phyloP scores from a whole-genome alignment of 192 early-diverging fungal genomes.

The Spizellomyces punctatus region DNA sequence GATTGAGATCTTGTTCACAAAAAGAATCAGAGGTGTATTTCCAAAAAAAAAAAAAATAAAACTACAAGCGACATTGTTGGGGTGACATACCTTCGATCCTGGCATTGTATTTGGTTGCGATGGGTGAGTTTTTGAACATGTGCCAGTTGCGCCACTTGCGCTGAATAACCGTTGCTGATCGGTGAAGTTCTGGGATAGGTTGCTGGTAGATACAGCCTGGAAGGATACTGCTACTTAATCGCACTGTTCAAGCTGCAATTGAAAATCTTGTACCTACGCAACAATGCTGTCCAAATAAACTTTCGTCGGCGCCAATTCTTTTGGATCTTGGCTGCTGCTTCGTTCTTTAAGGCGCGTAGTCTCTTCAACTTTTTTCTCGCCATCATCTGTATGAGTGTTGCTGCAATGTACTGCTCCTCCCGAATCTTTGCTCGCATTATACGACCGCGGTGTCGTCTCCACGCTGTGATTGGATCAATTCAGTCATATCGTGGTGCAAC shows the following conservation, averaged over 20 bases:
- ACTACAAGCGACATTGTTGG: not conserved
- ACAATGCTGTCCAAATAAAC: conserved; percentile 56
- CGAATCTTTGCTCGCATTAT: conserved; percentile 42
- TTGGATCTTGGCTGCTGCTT: conserved; percentile 55
- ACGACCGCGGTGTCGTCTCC: conserved; percentile 48
- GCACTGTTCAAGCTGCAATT: not conserved
- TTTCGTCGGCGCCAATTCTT: conserved; percentile 51
- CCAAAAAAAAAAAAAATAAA: conserved; percentile 10
- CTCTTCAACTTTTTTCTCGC: conserved; percentile 50
- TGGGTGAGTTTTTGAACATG: conserved; percentile 57
- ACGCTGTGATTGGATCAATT: conserved; percentile 28
- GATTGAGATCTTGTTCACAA: conserved; percentile 9
- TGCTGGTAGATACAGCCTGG: conserved; percentile 52
- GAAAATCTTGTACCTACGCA: conserved; percentile 31
- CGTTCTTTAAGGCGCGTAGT: conserved; percentile 51
- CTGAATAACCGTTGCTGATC: conserved; percentile 52
- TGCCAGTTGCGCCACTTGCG: conserved; percentile 57
- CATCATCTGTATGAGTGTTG: conserved; percentile 55
- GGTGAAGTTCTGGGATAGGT: conserved; percentile 55
- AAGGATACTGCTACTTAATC: conserved; percentile 8
- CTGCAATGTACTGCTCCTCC: conserved; percentile 52
- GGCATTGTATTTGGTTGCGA: conserved; percentile 54
- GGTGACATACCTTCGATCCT: conserved; percentile 46
- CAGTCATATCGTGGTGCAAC: not conserved
- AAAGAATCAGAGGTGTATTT: conserved; percentile 14